phyloP scores from a whole-genome alignment of 73 alveolate species.

The Stentor roeselii region DNA sequence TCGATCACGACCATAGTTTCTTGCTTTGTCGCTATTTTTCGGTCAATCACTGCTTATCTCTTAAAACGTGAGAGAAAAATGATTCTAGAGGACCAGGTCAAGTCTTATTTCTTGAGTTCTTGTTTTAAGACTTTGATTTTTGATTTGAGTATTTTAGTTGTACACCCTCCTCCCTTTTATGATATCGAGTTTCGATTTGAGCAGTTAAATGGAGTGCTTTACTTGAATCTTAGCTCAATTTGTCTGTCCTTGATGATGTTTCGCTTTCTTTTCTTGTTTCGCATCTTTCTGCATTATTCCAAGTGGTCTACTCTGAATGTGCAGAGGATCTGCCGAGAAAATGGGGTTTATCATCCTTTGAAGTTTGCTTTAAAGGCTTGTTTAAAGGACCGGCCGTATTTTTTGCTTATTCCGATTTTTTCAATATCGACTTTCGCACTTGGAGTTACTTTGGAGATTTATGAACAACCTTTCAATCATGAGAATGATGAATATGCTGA shows the following conservation, averaged over 20 bases:
- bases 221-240: slow-evolving; percentile 46
- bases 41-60: not conserved
- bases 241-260: slow-evolving; percentile 50
- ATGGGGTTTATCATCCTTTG: slow-evolving; percentile 69
- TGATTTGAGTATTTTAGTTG: not conserved
- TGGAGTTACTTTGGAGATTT: slow-evolving; percentile 47
- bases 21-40: not conserved
- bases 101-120: not conserved
- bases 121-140: not conserved
- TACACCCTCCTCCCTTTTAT: slow-evolving; percentile 19
- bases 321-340: slow-evolving; percentile 70
- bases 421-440: slow-evolving; percentile 47
- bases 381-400: slow-evolving; percentile 81
- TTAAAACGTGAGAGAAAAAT: not conserved
- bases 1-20: not conserved
- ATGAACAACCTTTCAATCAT: slow-evolving; percentile 55
- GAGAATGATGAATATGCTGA: not conserved
- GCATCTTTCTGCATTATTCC: slow-evolving; percentile 75
- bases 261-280: slow-evolving; percentile 62
- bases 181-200: not conserved
- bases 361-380: slow-evolving; percentile 75
- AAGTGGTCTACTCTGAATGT: slow-evolving; percentile 80
- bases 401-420: slow-evolving; percentile 46
- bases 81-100: not conserved
- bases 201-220: not conserved